phyloP scores from a whole-genome alignment of 192 early-diverging fungal species.

The Chytriomyces sp. region DNA sequence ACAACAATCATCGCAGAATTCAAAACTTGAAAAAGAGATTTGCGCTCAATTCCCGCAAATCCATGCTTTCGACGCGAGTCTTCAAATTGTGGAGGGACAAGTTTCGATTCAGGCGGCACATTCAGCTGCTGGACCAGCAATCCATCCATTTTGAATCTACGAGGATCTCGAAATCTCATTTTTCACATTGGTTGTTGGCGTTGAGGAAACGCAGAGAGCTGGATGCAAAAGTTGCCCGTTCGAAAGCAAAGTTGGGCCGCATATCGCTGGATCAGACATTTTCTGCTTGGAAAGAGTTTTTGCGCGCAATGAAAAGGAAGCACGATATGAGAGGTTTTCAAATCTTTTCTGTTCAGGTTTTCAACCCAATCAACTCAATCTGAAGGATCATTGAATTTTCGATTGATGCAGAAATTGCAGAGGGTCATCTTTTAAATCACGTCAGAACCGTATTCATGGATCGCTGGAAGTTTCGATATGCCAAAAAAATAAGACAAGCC shows the following conservation, averaged over 20 bases:
- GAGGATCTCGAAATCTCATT: not conserved
- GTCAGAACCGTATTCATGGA: not conserved
- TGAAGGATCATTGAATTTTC: too few species aligned
- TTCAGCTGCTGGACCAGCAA: not conserved
- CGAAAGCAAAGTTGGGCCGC: not conserved
- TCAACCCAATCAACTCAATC: too few species aligned
- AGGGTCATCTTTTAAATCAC: too few species aligned
- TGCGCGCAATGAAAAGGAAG: not conserved
- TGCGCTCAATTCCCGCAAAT: not conserved
- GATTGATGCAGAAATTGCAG: too few species aligned
- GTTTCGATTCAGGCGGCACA: not conserved
- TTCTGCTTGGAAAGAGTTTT: not conserved
- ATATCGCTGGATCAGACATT: not conserved
- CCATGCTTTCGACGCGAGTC: not conserved
- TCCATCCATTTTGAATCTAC: not conserved
- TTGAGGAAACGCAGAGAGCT: not conserved
- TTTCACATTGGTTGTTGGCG: not conserved
- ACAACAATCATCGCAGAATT: constrained; percentile 12
- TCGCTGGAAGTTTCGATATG: not conserved
- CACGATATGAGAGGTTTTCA: not conserved
- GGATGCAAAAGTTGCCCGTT: not conserved
- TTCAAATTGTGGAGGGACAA: not conserved
- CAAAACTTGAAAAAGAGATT: constrained; percentile 12
- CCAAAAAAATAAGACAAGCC: not conserved
- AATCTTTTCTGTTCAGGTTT: too few species aligned